Evolutionary conservation across 129 eudicot genomes (phyloP).

Genomic region (Flaveria brownii): DNA sequence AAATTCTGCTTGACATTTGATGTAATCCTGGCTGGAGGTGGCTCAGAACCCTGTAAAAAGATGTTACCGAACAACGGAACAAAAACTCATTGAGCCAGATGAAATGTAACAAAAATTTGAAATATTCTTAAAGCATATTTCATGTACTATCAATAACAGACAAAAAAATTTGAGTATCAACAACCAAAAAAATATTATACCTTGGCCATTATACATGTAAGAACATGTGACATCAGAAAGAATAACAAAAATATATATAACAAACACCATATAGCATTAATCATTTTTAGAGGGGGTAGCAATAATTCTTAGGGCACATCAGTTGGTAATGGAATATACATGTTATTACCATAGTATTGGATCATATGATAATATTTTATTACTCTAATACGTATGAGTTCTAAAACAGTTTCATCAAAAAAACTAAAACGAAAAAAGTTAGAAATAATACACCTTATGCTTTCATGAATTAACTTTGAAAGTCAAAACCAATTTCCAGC

Average conservation of each 20-base stretch:
- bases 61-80: not conserved
- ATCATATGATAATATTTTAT: not conserved
- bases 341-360: not conserved
- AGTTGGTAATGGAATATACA: not conserved
- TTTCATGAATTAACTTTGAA: not conserved
- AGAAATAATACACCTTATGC: not conserved
- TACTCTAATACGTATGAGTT: not conserved
- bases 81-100: not conserved
- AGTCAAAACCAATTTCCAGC: not conserved
- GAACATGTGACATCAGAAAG: not conserved
- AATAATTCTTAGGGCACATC: not conserved
- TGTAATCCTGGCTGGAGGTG: conserved; percentile 83
- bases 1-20: conserved; percentile 88
- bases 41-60: conserved; percentile 56
- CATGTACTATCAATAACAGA: not conserved
- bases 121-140: not conserved
- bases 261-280: not conserved
- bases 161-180: not conserved
- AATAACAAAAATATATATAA: not conserved
- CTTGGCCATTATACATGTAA: not conserved
- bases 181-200: not conserved
- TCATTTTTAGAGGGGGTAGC: not conserved
- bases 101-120: not conserved
- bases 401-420: not conserved
- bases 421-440: not conserved